These are phyloP conservation scores for Pseudotulostoma volvatum DNA, from an alignment of 495 filamentous ascomycete genomes.

Conservation along the genomic window DNA sequence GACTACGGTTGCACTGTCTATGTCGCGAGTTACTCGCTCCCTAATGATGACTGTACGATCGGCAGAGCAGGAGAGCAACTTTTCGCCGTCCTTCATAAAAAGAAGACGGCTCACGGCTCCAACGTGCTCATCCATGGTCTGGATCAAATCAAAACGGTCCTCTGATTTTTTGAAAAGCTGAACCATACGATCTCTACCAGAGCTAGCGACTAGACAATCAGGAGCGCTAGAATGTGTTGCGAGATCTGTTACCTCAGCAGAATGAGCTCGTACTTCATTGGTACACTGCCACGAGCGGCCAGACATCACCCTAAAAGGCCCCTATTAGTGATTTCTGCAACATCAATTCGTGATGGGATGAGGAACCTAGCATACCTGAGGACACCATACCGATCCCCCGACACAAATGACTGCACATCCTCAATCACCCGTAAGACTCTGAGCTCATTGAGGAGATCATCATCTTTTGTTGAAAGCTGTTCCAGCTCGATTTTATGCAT, in stretches of 20 bases:
- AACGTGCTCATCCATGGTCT: constrained; percentile 67
- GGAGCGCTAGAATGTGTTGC: constrained; percentile 31
- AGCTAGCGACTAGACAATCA: constrained; percentile 49
- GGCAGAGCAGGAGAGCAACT: constrained; percentile 68
- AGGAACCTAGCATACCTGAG: constrained; percentile 37
- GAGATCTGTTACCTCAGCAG: constrained; percentile 72
- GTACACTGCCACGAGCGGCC: constrained; percentile 32
- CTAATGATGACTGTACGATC: constrained; percentile 74
- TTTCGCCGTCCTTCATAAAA: constrained; percentile 47
- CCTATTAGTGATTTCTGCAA: no score
- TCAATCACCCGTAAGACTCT: constrained; percentile 46
- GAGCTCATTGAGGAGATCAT: constrained; percentile 57
- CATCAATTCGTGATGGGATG: no score
- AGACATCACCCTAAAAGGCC: constrained; percentile 27
- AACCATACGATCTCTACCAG: constrained; percentile 74
- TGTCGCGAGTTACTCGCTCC: constrained; percentile 51
- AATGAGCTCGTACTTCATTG: constrained; percentile 66
- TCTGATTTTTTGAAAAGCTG: constrained; percentile 60
- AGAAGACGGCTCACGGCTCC: constrained; percentile 47
- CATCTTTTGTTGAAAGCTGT: constrained; percentile 37
- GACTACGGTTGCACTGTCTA: constrained; percentile 43
- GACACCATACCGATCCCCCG: constrained; percentile 74
- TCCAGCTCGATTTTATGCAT: constrained; percentile 55
- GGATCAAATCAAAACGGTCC: constrained; percentile 40
- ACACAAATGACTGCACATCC: constrained; percentile 47